These are phyloP conservation scores for Hansenula lynferdii DNA, from an alignment of 1,139 yeast genomes.

Conservation along the genomic window DNA sequence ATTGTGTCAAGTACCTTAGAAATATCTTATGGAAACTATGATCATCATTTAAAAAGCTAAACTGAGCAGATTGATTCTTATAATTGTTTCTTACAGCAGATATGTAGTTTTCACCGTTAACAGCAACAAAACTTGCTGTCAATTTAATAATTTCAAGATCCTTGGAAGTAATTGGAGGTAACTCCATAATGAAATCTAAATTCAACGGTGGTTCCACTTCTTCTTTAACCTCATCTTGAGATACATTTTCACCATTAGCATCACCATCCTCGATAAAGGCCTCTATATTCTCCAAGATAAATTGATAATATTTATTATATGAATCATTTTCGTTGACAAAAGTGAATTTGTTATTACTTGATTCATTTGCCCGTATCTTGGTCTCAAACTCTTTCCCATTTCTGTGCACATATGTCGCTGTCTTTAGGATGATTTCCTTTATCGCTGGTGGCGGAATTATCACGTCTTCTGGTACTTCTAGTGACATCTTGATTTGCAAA, in stretches of 20 bases:
- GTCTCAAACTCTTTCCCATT: constrained; percentile 67
- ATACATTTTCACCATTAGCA: constrained; percentile 1
- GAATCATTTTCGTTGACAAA: constrained; percentile 55
- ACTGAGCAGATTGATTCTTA: constrained; percentile 45
- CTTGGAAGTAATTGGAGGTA: constrained; percentile 53
- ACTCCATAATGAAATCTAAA: constrained; percentile 38
- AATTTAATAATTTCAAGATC: constrained; percentile 69
- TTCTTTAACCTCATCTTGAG: constrained; percentile 2
- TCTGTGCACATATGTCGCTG: constrained; percentile 64
- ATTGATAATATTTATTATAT: constrained; percentile 52
- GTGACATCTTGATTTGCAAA: too few species aligned
- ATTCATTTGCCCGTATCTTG: constrained; percentile 45
- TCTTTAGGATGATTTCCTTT: constrained; percentile 58
- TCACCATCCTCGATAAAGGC: constrained; percentile 13
- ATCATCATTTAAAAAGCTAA: constrained; percentile 56
- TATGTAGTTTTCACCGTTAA: constrained; percentile 46
- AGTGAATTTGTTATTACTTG: constrained; percentile 50
- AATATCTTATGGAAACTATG: constrained; percentile 65
- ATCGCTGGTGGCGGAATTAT: constrained; percentile 56
- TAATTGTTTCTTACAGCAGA: constrained; percentile 35
- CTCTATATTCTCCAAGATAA: constrained; percentile 26
- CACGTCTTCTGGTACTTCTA: constrained; percentile 36
- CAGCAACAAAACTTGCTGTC: constrained; percentile 60
- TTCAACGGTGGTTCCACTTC: constrained; percentile 10
- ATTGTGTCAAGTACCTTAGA: constrained; percentile 49